phyloP scores from a whole-genome alignment of 106 monocot genomes.

The Chionographis japonica region DNA sequence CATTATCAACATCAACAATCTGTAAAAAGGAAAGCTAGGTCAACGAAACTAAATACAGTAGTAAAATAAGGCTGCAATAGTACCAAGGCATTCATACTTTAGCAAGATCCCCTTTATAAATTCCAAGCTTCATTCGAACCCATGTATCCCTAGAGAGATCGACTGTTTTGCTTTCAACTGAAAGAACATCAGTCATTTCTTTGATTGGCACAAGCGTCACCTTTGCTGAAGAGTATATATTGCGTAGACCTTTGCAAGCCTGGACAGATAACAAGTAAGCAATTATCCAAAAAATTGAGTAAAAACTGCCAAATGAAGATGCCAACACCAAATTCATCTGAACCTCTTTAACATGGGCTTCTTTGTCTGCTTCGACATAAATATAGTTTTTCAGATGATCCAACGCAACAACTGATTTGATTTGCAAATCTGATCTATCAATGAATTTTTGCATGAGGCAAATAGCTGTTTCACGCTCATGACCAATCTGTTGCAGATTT shows the following conservation, averaged over 20 bases:
- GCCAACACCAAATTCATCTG: slow-evolving; percentile 1
- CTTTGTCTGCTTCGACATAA: slow-evolving; percentile 95
- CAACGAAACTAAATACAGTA: neutral
- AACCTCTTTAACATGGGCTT: slow-evolving; percentile 98
- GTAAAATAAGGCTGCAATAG: neutral
- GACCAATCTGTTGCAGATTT: slow-evolving; percentile 58
- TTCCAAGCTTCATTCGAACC: slow-evolving; percentile 95
- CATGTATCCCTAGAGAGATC: slow-evolving; percentile 87
- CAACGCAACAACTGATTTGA: slow-evolving; percentile 76
- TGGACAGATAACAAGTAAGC: slow-evolving; percentile 19
- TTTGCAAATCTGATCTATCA: slow-evolving; percentile 78
- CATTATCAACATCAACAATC: slow-evolving; percentile 99
- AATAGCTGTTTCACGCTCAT: slow-evolving; percentile 87
- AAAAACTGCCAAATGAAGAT: neutral
- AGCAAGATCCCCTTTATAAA: slow-evolving; percentile 97
- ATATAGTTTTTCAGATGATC: slow-evolving; percentile 96
- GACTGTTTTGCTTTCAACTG: slow-evolving; percentile 93
- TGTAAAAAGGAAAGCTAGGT: slow-evolving; percentile 16
- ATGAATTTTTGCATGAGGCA: slow-evolving; percentile 98
- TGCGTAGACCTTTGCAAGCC: slow-evolving; percentile 92
- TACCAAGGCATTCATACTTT: slow-evolving; percentile 35
- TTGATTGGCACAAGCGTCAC: slow-evolving; percentile 90
- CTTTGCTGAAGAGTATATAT: slow-evolving; percentile 71
- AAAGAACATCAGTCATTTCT: slow-evolving; percentile 99
- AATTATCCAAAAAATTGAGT: neutral